Evolutionary conservation across 2,329 filamentous ascomycete species (phyloP).

Genomic region (Aspergillus pseudoviridinutans): DNA sequence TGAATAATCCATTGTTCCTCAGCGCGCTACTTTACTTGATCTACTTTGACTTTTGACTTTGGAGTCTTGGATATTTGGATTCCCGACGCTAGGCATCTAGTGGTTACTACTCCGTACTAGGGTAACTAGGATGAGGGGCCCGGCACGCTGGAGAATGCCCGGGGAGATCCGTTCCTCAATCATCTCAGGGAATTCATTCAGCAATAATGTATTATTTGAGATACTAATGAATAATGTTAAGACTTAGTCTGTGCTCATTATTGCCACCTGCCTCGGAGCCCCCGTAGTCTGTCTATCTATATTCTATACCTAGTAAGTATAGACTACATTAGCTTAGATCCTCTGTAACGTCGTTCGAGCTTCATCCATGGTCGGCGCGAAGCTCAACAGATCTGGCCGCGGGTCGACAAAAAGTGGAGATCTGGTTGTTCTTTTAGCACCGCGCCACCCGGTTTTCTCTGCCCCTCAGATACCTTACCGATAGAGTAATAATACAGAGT

Average conservation of each 20-base stretch:
- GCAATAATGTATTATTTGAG: no score
- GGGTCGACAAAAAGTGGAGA: neutral
- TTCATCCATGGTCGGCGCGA: neutral
- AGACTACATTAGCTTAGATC: no score
- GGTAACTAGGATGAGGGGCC: neutral
- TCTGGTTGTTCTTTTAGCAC: neutral
- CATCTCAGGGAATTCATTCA: neutral
- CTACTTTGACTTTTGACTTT: neutral
- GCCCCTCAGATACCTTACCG: neutral
- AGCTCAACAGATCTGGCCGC: neutral
- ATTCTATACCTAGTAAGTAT: no score
- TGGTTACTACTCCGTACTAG: no score
- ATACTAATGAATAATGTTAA: no score
- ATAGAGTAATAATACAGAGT: no score
- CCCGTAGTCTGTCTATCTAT: neutral
- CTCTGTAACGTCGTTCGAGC: neutral
- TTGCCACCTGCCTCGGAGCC: neutral
- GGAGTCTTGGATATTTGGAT: neutral
- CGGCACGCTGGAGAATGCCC: neutral
- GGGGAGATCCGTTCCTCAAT: neutral
- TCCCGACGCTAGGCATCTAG: no score
- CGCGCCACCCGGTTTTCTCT: neutral
- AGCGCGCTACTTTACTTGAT: neutral
- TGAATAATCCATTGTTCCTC: neutral
- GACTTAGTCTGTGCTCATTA: no score